phyloP scores from a whole-genome alignment of 2,329 filamentous ascomycete genomes.

The Arthroderma uncinatum region DNA sequence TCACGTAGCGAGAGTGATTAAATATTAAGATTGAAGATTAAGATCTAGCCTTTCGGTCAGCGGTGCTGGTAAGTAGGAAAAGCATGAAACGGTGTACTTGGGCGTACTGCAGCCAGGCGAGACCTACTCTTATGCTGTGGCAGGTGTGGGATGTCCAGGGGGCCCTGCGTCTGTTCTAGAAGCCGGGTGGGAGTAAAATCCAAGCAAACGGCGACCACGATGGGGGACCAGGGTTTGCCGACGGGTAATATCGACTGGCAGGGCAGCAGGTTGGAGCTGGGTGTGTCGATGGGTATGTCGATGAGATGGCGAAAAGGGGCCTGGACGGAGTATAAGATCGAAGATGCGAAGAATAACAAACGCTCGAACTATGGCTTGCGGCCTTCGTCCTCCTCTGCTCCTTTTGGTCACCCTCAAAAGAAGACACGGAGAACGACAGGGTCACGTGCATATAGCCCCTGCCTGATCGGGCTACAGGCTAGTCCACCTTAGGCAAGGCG shows the following conservation, averaged over 20 bases:
- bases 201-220: not conserved
- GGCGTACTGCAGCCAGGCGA: conserved; percentile 3
- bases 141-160: not conserved
- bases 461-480: not conserved
- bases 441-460: not conserved
- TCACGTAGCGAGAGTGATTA: not conserved
- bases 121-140: conserved; percentile 4
- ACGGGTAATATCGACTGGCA: not conserved
- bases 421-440: not conserved
- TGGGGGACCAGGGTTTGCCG: not conserved
- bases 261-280: not conserved
- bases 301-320: not conserved
- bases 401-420: not conserved
- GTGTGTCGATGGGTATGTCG: not conserved
- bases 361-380: not conserved
- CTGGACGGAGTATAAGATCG: not conserved
- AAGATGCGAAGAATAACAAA: not conserved
- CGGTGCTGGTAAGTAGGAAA: not conserved
- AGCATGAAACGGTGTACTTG: not conserved
- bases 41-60: not conserved
- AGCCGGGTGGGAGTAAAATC: conserved; percentile 3
- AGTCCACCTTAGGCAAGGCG: not conserved
- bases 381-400: not conserved
- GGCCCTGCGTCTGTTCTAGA: not conserved
- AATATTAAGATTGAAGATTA: not conserved